These are phyloP conservation scores for Pichia sp. DNA, from an alignment of 1,139 yeast genomes.

Conservation along the genomic window DNA sequence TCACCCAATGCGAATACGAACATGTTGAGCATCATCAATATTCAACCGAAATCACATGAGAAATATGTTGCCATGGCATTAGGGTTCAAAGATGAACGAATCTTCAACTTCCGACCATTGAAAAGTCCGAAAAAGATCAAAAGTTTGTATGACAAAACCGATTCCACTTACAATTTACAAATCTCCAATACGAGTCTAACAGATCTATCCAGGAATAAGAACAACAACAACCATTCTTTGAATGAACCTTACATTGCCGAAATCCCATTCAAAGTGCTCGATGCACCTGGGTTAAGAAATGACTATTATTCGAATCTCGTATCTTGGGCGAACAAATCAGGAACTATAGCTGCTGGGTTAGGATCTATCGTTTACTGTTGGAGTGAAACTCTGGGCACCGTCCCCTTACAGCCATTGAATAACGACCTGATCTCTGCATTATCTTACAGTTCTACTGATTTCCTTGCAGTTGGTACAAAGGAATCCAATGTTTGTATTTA, in stretches of 20 bases:
- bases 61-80: slow-evolving; percentile 48
- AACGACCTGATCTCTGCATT: slow-evolving; percentile 55
- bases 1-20: too few relatives aligned
- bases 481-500: slow-evolving; percentile 47
- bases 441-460: slow-evolving; percentile 48
- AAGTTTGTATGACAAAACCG: slow-evolving; percentile 16
- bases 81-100: slow-evolving; percentile 40
- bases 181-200: slow-evolving; percentile 13
- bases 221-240: too few relatives aligned
- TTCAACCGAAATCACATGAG: slow-evolving; percentile 5
- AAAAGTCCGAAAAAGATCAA: slow-evolving; percentile 16
- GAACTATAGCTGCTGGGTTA: slow-evolving; percentile 67
- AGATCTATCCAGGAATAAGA: too few relatives aligned
- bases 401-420: slow-evolving; percentile 35
- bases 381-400: slow-evolving; percentile 53
- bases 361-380: slow-evolving; percentile 63
- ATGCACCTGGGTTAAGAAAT: slow-evolving; percentile 74
- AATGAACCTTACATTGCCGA: slow-evolving; percentile 22
- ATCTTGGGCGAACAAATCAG: slow-evolving; percentile 63
- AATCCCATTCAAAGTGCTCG: slow-evolving; percentile 52
- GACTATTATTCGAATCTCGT: slow-evolving; percentile 81
- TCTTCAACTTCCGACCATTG: slow-evolving; percentile 36
- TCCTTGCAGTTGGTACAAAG: slow-evolving; percentile 59
- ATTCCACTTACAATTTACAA: slow-evolving; percentile 12
- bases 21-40: background rate